Evolutionary conservation across 257 asterid genomes (phyloP).

Genomic region (Nicotiana knightiana): DNA sequence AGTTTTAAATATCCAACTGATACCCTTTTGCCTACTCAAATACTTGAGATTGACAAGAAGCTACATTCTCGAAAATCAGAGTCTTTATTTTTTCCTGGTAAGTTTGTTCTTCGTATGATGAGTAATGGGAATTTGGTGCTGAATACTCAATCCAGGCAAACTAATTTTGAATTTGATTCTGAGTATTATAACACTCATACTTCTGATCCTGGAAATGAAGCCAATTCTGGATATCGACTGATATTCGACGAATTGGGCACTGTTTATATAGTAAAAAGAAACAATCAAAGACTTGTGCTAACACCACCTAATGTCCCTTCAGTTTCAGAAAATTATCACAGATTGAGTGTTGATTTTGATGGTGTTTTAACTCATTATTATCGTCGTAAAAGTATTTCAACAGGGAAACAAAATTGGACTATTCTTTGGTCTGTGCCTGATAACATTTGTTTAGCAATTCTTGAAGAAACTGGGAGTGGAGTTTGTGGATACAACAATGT

Average conservation of each 20-base stretch:
- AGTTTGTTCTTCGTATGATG: conserved; percentile 37
- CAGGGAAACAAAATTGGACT: conserved; percentile 24
- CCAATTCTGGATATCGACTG: conserved; percentile 31
- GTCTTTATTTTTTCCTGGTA: conserved; percentile 32
- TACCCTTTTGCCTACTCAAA: conserved; percentile 30
- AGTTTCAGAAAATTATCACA: conserved; percentile 23
- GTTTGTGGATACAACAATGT: conserved; percentile 59
- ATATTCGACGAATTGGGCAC: conserved; percentile 25
- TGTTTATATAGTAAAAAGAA: conserved; percentile 21
- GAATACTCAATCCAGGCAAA: conserved; percentile 16
- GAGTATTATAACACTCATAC: conserved; percentile 34
- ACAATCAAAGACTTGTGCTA: conserved; percentile 8
- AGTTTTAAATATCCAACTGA: conserved; percentile 36
- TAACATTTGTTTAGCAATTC: conserved; percentile 22
- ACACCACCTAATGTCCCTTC: conserved; percentile 16
- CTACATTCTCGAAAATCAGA: conserved; percentile 13
- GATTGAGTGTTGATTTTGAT: conserved; percentile 39
- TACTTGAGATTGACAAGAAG: neutral
- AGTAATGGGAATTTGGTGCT: conserved; percentile 33
- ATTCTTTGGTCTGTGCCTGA: conserved; percentile 21
- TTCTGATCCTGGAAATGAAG: conserved; percentile 15
- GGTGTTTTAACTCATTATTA: conserved; percentile 42
- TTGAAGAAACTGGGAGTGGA: conserved; percentile 33
- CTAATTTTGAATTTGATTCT: conserved; percentile 17
- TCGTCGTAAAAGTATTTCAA: conserved; percentile 25